Evolutionary conservation across 768 basidiomycete genomes (phyloP).

Genomic region (Goffeauzyma gilvescens): DNA sequence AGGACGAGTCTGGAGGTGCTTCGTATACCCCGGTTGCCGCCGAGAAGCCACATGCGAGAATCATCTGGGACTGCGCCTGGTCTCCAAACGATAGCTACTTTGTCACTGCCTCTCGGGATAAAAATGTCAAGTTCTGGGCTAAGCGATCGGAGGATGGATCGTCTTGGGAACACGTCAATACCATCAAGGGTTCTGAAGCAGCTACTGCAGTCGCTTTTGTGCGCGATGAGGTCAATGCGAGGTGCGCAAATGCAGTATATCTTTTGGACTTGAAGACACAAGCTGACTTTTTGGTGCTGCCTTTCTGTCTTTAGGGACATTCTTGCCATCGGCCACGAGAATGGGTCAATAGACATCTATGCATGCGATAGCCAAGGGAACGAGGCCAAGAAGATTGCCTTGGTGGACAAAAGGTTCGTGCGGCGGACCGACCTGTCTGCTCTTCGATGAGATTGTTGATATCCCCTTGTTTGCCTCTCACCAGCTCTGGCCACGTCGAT

Average conservation of each 20-base stretch:
- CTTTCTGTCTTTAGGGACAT: conserved; percentile 35
- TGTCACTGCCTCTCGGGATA: conserved; percentile 86
- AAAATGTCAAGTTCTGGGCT: conserved; percentile 78
- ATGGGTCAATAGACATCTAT: conserved; percentile 53
- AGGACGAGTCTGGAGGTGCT: conserved; percentile 30
- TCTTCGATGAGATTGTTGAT: background rate
- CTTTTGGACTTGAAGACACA: background rate
- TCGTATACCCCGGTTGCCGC: conserved; percentile 36
- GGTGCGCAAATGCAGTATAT: conserved; percentile 28
- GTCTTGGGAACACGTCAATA: conserved; percentile 43
- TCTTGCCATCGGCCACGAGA: conserved; percentile 70
- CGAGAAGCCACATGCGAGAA: conserved; percentile 69
- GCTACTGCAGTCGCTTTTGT: conserved; percentile 65
- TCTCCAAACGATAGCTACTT: conserved; percentile 55
- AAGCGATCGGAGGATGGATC: conserved; percentile 24
- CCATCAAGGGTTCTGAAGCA: conserved; percentile 53
- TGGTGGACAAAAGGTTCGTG: conserved; percentile 21
- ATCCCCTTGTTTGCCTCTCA: conserved; percentile 36
- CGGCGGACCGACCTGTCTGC: background rate
- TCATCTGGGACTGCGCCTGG: conserved; percentile 95
- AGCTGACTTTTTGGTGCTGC: no score
- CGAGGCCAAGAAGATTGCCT: conserved; percentile 37
- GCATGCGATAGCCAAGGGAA: conserved; percentile 37
- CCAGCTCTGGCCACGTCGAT: conserved; percentile 52
- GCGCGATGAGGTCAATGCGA: conserved; percentile 31